Evolutionary conservation across 768 basidiomycete genomes (phyloP), one percentile per base, ranked within the genome.

Genomic region (Lentinula boryana): DNA sequence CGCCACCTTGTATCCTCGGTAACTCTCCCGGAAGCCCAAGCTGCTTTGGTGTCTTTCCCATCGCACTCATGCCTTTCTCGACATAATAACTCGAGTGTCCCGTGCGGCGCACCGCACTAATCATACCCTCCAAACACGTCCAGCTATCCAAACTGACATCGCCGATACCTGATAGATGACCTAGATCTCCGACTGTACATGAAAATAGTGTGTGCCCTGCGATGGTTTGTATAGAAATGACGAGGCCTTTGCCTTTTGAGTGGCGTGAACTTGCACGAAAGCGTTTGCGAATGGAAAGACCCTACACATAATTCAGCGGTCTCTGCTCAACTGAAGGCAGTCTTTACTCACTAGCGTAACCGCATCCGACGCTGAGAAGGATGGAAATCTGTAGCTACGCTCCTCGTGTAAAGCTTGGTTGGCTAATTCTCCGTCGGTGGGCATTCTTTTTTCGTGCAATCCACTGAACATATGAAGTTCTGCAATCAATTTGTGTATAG

Each of bases 41-140:
- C 65, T 91, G 86, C 65, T 83, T 83, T 41, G 87, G 80, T 5
- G 85, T 86, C 73, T 88, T 91, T 16, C 88, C 87, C 86, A 89
- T 87, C 3, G 91, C 91, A 52, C 82, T 84, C 84, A 91, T 91
- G 5, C 89, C 88, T 68, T 91, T 92, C 69, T 93, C 91, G 8
- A 93, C 88, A 70, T 93, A 93, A 71, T 79, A 93, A 65, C 87
- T 91, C 7, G 89, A 90, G 69, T 93, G 91, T 1, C 91, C 90
- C 16, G 90, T 93, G 62, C 89, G 79, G 65, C 80, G 83, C 50
- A 91, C 90, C 27, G 91, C 86, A 43, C 82, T 83, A 64, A 92
- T 77, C 87, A 93, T 92, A 44, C 87, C 85, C 72, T 93, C 88
- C 48, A 93, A 68, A 67, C 82, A 84, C 33, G 82, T 71, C 91